Conservation (phyloP, 345 rosid species). For the Diplotaxis tenuifolia region DNA sequence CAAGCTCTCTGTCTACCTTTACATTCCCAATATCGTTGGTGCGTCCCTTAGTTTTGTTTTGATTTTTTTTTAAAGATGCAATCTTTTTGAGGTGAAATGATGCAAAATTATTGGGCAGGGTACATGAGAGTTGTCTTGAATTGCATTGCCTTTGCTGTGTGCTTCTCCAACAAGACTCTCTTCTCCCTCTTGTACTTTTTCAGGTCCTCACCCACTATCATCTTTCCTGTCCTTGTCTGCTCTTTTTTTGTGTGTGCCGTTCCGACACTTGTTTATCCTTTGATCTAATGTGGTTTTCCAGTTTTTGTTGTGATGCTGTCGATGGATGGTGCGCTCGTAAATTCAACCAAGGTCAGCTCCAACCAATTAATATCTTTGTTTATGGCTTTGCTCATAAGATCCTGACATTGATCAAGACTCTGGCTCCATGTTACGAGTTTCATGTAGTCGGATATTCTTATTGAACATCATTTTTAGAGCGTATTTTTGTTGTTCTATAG, state of each 20-base stretch:
- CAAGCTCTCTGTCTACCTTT: conserved; percentile 68
- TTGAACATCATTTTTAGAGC: not conserved
- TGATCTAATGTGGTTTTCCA: conserved; percentile 38
- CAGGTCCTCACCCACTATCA: conserved; percentile 43
- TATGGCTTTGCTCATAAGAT: not conserved
- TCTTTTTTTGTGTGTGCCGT: not conserved
- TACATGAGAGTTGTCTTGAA: conserved; percentile 77
- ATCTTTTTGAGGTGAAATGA: not conserved
- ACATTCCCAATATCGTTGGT: conserved; percentile 89
- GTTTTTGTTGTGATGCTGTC: conserved; percentile 87
- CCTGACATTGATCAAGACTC: not conserved
- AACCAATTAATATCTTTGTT: not conserved
- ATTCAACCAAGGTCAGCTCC: conserved; percentile 72
- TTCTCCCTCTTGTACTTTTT: conserved; percentile 71
- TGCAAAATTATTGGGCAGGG: conserved; percentile 38
- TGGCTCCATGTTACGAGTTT: no score
- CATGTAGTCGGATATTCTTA: not conserved
- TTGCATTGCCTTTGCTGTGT: conserved; percentile 69
- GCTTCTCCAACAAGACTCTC: conserved; percentile 75
- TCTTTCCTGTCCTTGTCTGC: not conserved
- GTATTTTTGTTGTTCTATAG: not conserved
- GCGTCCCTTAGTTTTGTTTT: conserved; percentile 20
- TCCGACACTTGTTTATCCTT: conserved; percentile 1
- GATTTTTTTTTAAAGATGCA: not conserved
- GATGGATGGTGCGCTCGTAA: conserved; percentile 98